These are phyloP conservation scores for Raffaelea ambrosiae DNA, from an alignment of 2,329 filamentous ascomycete genomes.

Conservation along the genomic window DNA sequence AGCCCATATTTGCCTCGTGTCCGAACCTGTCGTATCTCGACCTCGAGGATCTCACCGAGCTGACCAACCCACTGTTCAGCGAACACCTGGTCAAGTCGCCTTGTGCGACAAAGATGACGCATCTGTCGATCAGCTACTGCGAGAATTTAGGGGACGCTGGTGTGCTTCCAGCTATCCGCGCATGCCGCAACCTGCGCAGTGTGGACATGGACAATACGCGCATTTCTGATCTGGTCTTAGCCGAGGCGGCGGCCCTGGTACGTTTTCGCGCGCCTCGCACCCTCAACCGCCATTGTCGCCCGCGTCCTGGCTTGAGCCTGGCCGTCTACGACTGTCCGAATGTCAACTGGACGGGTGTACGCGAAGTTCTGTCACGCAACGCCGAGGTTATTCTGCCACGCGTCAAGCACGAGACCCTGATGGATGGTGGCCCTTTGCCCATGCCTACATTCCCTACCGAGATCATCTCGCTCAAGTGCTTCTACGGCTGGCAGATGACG, in stretches of 20 bases:
- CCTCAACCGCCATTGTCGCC: slow-evolving; percentile 26
- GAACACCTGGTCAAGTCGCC: slow-evolving; percentile 68
- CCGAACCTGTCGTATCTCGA: slow-evolving; percentile 79
- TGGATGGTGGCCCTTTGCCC: too few species aligned
- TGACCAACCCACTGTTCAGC: slow-evolving; percentile 67
- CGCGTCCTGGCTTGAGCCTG: slow-evolving; percentile 59
- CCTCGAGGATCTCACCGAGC: slow-evolving; percentile 70
- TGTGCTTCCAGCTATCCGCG: slow-evolving; percentile 73
- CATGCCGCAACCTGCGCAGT: slow-evolving; percentile 58
- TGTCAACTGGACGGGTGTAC: slow-evolving; percentile 85
- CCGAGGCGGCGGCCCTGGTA: slow-evolving; percentile 77
- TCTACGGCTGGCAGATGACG: slow-evolving; percentile 90
- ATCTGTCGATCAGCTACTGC: slow-evolving; percentile 85
- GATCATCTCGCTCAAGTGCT: slow-evolving; percentile 82
- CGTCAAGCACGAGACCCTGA: too few species aligned
- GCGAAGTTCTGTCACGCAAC: slow-evolving; percentile 79
- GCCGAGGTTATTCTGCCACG: slow-evolving; percentile 55
- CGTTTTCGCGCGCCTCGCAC: slow-evolving; percentile 48
- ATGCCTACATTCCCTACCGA: slow-evolving; percentile 57
- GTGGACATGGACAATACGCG: slow-evolving; percentile 91
- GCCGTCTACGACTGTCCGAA: slow-evolving; percentile 88
- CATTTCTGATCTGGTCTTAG: slow-evolving; percentile 75
- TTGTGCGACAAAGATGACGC: slow-evolving; percentile 62
- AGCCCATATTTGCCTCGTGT: slow-evolving; percentile 63
- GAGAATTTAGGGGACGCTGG: slow-evolving; percentile 76